Conservation (phyloP, 108 stramenopile species). For the Skeletonema marinoi region DNA sequence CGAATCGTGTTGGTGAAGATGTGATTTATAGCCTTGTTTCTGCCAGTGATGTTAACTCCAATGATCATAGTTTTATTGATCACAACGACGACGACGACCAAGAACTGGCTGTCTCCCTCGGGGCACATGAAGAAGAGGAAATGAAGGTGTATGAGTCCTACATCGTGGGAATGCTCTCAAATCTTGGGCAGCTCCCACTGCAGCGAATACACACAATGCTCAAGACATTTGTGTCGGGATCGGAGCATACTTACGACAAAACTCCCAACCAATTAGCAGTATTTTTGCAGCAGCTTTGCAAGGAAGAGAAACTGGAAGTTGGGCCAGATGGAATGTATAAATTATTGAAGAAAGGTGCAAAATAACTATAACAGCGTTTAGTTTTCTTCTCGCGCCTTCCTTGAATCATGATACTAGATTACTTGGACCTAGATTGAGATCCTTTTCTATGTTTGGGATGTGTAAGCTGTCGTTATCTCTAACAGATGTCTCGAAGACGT, state of each 20-base stretch:
- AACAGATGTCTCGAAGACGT: conserved; percentile 43
- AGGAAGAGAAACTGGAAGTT: conserved; percentile 83
- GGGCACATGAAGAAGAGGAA: conserved; percentile 84
- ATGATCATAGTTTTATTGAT: conserved; percentile 52
- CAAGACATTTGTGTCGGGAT: conserved; percentile 87
- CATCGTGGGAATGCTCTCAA: conserved; percentile 89
- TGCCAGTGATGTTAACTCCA: conserved; percentile 47
- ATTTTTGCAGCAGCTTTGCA: conserved; percentile 81
- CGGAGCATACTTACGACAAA: conserved; percentile 85
- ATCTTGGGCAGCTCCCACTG: conserved; percentile 78
- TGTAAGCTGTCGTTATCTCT: conserved; percentile 38
- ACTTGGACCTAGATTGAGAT: conserved; percentile 24
- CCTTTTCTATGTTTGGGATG: conserved; percentile 28
- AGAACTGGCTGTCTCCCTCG: conserved; percentile 62
- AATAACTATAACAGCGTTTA: background rate
- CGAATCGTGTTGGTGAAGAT: conserved; percentile 9
- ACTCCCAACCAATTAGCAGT: conserved; percentile 75
- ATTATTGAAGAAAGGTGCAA: conserved; percentile 60
- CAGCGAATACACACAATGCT: conserved; percentile 90
- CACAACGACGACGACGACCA: conserved; percentile 65
- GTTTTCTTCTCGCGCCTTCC: background rate
- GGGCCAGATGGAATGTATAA: conserved; percentile 89
- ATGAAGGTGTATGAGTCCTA: conserved; percentile 83
- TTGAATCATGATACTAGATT: conserved; percentile 17
- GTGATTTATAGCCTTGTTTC: conserved; percentile 29